Evolutionary conservation across 2,329 filamentous ascomycete genomes (phyloP).

Genomic region (Penicillium sp.): DNA sequence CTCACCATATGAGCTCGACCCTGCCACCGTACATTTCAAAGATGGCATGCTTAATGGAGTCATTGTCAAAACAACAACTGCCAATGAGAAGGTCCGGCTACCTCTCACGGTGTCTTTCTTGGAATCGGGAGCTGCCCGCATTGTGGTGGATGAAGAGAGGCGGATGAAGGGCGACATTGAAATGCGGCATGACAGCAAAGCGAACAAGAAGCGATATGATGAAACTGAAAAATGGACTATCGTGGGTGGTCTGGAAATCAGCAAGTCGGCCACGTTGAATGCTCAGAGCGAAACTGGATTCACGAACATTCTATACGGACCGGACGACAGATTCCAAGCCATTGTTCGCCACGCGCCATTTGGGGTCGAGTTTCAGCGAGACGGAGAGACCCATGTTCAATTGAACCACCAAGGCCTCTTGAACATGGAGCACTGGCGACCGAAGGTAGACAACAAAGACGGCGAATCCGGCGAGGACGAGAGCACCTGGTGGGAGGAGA

Average conservation of each 20-base stretch:
- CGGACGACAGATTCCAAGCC: constrained; percentile 72
- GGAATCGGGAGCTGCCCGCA: constrained; percentile 80
- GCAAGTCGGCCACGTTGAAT: constrained; percentile 67
- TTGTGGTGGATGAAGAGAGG: constrained; percentile 88
- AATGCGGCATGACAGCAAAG: constrained; percentile 77
- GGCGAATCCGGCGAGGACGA: constrained; percentile 56
- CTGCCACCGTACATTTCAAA: constrained; percentile 70
- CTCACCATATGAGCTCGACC: constrained; percentile 74
- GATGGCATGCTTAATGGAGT: constrained; percentile 76
- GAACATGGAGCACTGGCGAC: constrained; percentile 94
- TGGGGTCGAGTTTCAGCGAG: constrained; percentile 78
- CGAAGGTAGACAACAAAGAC: constrained; percentile 70
- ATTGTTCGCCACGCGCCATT: constrained; percentile 82
- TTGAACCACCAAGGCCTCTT: constrained; percentile 87
- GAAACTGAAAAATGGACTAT: constrained; percentile 84
- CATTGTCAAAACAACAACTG: constrained; percentile 74
- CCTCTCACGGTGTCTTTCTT: constrained; percentile 86
- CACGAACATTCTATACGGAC: constrained; percentile 75
- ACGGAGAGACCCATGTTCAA: constrained; percentile 76
- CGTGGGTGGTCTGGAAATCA: constrained; percentile 73
- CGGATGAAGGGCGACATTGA: constrained; percentile 85
- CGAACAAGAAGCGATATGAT: constrained; percentile 89
- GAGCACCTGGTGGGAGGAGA: constrained; percentile 97
- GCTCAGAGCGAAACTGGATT: constrained; percentile 65
- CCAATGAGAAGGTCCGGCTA: constrained; percentile 69